phyloP scores from a whole-genome alignment of 306 rosid genomes.

The Gynostemma pentaphyllum region DNA sequence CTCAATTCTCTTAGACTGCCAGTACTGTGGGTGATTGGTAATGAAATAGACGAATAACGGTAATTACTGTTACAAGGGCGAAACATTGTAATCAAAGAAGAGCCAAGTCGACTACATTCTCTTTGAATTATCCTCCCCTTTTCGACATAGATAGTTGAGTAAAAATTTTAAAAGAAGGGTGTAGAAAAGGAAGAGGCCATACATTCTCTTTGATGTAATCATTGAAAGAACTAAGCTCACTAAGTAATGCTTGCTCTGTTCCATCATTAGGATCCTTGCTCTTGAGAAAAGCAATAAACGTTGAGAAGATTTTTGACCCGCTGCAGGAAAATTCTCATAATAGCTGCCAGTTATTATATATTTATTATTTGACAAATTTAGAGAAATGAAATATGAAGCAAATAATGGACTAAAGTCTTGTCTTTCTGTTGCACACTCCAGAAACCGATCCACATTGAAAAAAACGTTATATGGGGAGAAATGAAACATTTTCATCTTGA shows the following conservation, averaged over 20 bases:
- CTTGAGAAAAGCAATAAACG: slow-evolving; percentile 85
- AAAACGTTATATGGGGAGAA: too few species aligned
- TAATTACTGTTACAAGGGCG: neutral
- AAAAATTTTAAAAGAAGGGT: neutral
- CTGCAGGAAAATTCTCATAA: slow-evolving; percentile 27
- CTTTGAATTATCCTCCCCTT: neutral
- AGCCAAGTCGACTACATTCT: neutral
- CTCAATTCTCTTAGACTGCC: neutral
- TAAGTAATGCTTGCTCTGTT: slow-evolving; percentile 67
- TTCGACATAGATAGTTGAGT: neutral
- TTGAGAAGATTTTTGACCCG: slow-evolving; percentile 82
- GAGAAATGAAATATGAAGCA: neutral
- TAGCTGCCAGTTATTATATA: slow-evolving; percentile 1
- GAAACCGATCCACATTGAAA: neutral
- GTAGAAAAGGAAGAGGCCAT: slow-evolving; percentile 20
- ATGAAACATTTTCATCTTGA: too few species aligned
- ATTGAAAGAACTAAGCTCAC: slow-evolving; percentile 64
- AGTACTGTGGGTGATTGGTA: neutral
- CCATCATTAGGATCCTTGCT: slow-evolving; percentile 87
- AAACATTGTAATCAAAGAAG: neutral
- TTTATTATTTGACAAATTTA: neutral
- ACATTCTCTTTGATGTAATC: slow-evolving; percentile 79
- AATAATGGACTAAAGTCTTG: neutral
- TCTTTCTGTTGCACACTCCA: neutral
- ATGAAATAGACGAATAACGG: neutral